Evolutionary conservation across 2,329 filamentous ascomycete genomes (phyloP), one percentile per base, ranked within the genome.

Genomic region (Hirsutella minnesotensis): DNA sequence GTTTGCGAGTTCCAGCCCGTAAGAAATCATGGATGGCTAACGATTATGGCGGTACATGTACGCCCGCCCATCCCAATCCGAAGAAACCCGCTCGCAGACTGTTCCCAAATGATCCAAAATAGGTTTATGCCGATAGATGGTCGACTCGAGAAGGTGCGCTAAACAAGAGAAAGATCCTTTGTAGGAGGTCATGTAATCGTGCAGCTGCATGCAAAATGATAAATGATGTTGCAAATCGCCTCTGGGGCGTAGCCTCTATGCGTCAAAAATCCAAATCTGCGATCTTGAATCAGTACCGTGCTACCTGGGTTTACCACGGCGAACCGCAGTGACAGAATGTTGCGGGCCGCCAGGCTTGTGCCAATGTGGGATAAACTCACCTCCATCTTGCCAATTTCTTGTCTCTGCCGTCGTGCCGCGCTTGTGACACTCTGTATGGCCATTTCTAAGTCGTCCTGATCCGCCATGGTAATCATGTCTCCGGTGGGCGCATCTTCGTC

Each of bases 401-500:
- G 72, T 53, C 80, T 77, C 58, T 90, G 83, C 61, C 77, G 84
- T 64, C 72, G 77, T 39, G 84, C 88, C 46, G 69, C 66, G 40
- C 75, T 74, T 61, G 79, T 85, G 7, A 81, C 80, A 38, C 70
- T 75, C 60, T 77, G 74, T 42, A 96, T 72, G 22, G 86, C 80
- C 79, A 95, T 85, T 40, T 96, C 89, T 48, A 95, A 65, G 66
- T 98, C 92, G 56, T 98, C 92, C 62, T 95, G 86, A 61, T 98
- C 92, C 24, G 84, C 88, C 77, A 98, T 83, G 27, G 90, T 95
- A 56, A 98, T 94, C 84, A 95, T 90, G 56, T 96, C 90, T 3
- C 83, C 84, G 43, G 82, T 72, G 1, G 76, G 75, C 46, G 69
- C 63, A 51, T 86, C 83, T 52, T 96, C 92, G 49, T 94, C 87